Base-by-base conservation (phyloP, 2,329 filamentous ascomycete species). In the Didymella lethalis region DNA sequence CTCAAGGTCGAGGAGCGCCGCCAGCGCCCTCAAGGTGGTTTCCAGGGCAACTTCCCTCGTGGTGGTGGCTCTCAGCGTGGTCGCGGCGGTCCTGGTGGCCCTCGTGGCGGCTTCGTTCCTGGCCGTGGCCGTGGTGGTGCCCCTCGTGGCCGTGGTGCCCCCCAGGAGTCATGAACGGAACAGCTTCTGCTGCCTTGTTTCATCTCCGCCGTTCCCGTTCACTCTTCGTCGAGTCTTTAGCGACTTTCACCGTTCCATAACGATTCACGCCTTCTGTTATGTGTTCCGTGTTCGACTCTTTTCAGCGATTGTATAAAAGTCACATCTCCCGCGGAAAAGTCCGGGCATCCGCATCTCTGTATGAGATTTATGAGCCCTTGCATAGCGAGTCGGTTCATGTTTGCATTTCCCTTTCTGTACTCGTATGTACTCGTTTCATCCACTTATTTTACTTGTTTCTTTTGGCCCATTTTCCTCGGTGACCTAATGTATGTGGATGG, bases 1-100 rank as follows among this genome's bases (percentile, higher is more conserved):
- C 90, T 99, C 69, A 84, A 87, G 62, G 90, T 99, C 56, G 95
- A 98, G 81, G 91, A 94, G 76, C 93, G 95, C 64, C 92, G 92
- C 66, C 87, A 90, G 43, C 77, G 78, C 55, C 75, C 78, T 14
- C 68, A 74, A 64, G 41, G 41, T 14, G 63, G 71, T 62, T 66
- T 75, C 70, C 50, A 77, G 67, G 71, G 51, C 16, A 41, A 68
- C 64, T 70, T 75, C 69, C 56, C 76, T 71, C 67, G 80, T 71
- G 68, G 80, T 48, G 78, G 79, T 55, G 78, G 79, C 50, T 77
- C 79, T 61, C 75, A 75, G 53, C 78, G 79, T 57, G 90, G 88
- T 53, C 88, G 90, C 57, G 86, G 86, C 74, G 90, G 88, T 79
- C 68, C 75, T 40, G 68, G 69, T 28, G 77, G 85, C 63, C 82